Evolutionary conservation across 2,329 filamentous ascomycete genomes (phyloP), one percentile per base, ranked within the genome.

Genomic region (Cladorrhinum sp.): DNA sequence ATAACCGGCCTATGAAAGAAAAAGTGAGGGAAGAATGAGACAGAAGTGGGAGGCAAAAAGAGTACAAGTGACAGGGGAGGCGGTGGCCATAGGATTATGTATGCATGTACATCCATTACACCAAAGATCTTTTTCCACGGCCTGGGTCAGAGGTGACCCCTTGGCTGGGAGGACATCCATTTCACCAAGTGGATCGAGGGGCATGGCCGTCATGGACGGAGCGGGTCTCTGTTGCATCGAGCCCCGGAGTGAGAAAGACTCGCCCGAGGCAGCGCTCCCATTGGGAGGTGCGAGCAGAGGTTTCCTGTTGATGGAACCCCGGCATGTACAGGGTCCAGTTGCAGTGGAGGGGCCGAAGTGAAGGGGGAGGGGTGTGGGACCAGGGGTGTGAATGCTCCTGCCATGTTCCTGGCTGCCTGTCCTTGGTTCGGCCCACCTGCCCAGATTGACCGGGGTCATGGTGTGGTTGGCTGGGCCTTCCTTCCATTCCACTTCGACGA

Each of bases 261-360:
- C 50, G 59, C 57, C 65, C 66, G 66, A 66, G 51, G 62, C 60
- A 30, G 42, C 55, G 26, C 28, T 65, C 59, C 60, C 59, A 66
- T 66, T 66, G 63, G 64, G 60, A 59, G 42, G 3, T 46, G 42
- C 42, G 18, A 46, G 51, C 36, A 30, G 28, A 4, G 23, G 36
- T 55, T 39, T 51, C 28, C 42, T 59, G 52, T 52, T 53, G 63
- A 64, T 58, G 55, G 60, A 57, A 52, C 64, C 53, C 36, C 36
- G 16, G 51, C 53, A 59, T 23, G 57, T 28, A 39, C 57, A 56
- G 62, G 63, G 60, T 62, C 58, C 61, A 62, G 61, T 56, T 56
- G 54, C 42, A 39, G 36, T 50, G 55, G 61, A 52, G 54, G 60
- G 57, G 56, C 54, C 54, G 54, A 57, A 26, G 14, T 36, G 55